Base-by-base conservation (phyloP, 805 yeast species). In the Wickerhamomyces silvicola region DNA sequence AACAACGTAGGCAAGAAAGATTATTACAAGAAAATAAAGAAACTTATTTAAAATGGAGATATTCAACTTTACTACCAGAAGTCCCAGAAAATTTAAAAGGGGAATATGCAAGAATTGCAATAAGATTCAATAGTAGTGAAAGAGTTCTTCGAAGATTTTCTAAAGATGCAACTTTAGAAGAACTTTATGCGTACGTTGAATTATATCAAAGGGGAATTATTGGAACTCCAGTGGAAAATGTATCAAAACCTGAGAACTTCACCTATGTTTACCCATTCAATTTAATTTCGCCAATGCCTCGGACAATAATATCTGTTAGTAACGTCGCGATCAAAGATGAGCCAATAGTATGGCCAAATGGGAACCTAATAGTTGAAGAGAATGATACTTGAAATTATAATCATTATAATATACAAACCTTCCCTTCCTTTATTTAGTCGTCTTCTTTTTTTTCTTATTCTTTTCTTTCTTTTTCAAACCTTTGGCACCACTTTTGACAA, bases 391-490 rank as follows among this genome's bases (percentile, higher is more conserved):
- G n/a, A n/a, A n/a, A n/a, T n/a, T n/a, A n/a, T n/a, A n/a, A n/a
- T n/a, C n/a, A n/a, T n/a, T n/a, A n/a, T n/a, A n/a, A n/a, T n/a
- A n/a, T n/a, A n/a, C n/a, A n/a, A n/a, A n/a, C n/a, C n/a, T n/a
- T n/a, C n/a, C n/a, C n/a, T n/a, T n/a, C n/a, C n/a, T n/a, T 33
- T 36, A 41, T 38, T 57, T 59, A 26, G 56, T 54, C 55, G 64
- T 42, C 60, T 66, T 68, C 52, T 70, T 66, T 62, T 74, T 78
- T 62, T 70, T 72, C 66, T 76, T 78, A 59, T 77, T 78, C 66
- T 84, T 85, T 38, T 82, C 85, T 63, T 84, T 86, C 71, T 81
- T 84, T 52, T 76, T 72, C 55, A 88, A 67, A 2, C 95, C 95
- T 4, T 62, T 62, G 56, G 83, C 75, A 5, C 92, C 88, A 15